Conservation (phyloP, 257 asterid species). For the Asclepias syriaca region DNA sequence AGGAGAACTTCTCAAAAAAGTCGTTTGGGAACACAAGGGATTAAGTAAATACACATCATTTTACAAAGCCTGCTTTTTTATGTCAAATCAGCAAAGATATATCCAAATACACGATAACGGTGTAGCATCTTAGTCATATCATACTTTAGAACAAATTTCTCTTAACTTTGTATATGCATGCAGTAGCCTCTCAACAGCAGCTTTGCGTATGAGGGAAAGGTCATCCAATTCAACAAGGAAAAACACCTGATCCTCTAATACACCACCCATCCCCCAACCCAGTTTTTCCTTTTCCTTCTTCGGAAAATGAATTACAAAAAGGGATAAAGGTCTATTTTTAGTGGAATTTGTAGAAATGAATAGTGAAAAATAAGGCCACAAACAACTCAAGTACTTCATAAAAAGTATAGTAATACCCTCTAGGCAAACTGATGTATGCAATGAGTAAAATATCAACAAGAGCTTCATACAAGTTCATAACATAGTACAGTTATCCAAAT, state of each 20-base stretch:
- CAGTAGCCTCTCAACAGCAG: background rate
- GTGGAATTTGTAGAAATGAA: background rate
- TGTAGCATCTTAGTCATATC: background rate
- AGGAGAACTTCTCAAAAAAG: too few species aligned
- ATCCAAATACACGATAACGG: background rate
- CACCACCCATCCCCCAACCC: too few species aligned
- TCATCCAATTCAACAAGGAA: background rate
- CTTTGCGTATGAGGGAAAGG: background rate
- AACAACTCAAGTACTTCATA: background rate
- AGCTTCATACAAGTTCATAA: background rate
- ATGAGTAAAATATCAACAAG: background rate
- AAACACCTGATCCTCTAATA: background rate
- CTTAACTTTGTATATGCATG: background rate
- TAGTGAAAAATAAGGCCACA: background rate
- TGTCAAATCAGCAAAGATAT: background rate
- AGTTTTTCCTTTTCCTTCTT: background rate
- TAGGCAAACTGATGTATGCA: background rate
- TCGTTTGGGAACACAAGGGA: background rate
- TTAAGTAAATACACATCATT: background rate
- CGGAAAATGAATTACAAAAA: background rate
- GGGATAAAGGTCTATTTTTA: background rate
- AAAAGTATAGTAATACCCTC: background rate
- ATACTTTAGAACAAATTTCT: background rate
- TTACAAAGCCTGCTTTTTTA: background rate
- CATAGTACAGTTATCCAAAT: background rate